Conservation (phyloP, 164 flowering plant genomes). For the Tetrastigma voinierianum region DNA sequence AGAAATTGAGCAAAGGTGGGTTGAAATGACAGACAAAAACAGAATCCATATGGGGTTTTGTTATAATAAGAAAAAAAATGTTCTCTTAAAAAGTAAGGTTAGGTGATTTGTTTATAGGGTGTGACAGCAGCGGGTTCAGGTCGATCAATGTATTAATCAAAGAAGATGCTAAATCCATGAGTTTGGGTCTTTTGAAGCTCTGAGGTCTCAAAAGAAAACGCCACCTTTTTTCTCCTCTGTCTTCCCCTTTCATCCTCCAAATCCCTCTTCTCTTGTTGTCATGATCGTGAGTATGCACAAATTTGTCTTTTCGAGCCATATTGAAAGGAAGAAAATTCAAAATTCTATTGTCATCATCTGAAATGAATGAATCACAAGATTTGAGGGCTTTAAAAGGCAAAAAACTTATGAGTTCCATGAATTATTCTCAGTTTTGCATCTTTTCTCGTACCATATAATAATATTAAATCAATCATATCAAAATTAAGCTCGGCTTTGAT, state of each 20-base stretch:
- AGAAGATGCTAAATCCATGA: constrained; percentile 19
- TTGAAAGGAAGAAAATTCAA: too few relatives aligned
- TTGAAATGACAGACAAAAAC: constrained; percentile 16
- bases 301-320: too few relatives aligned
- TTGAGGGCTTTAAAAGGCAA: too few relatives aligned
- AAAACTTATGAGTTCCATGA: too few relatives aligned
- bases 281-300: too few relatives aligned
- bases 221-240: constrained; percentile 12
- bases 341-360: too few relatives aligned
- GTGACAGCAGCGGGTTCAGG: constrained; percentile 14
- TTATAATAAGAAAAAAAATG: neutral
- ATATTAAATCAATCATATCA: too few relatives aligned
- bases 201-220: constrained; percentile 13
- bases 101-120: constrained; percentile 15
- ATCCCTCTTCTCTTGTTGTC: neutral
- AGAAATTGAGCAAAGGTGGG: neutral
- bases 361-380: too few relatives aligned
- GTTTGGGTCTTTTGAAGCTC: constrained; percentile 2
- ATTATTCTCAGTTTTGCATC: too few relatives aligned
- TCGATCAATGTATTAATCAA: constrained; percentile 11
- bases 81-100: constrained; percentile 2
- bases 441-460: too few relatives aligned
- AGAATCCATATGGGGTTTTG: constrained; percentile 1
- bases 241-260: neutral
- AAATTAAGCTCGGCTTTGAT: neutral